Conservation (phyloP, 1,284 basidiomycete species). For the Exobasidium rhododendri region DNA sequence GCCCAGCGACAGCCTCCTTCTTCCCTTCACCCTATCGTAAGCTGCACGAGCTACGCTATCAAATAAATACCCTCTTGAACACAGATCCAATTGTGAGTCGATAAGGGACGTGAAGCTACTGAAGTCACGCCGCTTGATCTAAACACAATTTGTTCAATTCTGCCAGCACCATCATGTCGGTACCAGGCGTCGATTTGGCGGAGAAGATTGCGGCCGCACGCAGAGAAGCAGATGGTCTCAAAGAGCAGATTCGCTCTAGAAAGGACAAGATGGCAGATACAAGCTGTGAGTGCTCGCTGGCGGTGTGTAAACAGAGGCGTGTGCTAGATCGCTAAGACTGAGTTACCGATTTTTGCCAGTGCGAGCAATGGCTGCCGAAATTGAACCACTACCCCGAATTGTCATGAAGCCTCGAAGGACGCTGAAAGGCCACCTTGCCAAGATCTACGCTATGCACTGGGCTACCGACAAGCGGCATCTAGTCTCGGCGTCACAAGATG, state of each 20-base stretch:
- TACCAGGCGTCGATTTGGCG: conserved; percentile 50
- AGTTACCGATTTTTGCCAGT: too few relatives aligned
- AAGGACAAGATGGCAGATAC: conserved; percentile 94
- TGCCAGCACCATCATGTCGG: not conserved
- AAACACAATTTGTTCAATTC: too few relatives aligned
- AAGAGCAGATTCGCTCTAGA: conserved; percentile 93
- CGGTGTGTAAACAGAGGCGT: conserved; percentile 14
- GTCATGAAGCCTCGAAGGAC: conserved; percentile 92
- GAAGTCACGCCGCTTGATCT: too few relatives aligned
- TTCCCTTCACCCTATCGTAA: too few relatives aligned
- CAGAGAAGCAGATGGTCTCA: conserved; percentile 90
- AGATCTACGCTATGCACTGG: conserved; percentile 99
- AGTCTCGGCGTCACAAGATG: conserved; percentile 97
- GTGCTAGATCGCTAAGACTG: conserved; percentile 32
- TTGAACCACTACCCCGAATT: conserved; percentile 88
- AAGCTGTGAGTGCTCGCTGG: conserved; percentile 68
- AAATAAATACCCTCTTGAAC: too few relatives aligned
- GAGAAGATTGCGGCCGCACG: conserved; percentile 82
- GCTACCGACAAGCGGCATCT: conserved; percentile 91
- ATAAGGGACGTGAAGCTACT: too few relatives aligned
- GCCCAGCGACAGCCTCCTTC: too few relatives aligned
- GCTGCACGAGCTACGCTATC: too few relatives aligned
- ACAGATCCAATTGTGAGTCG: too few relatives aligned
- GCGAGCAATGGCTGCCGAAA: conserved; percentile 92
- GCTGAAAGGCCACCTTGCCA: conserved; percentile 92